These are phyloP conservation scores for Diaporthe nobilis DNA, from an alignment of 2,329 filamentous ascomycete species.

Conservation along the genomic window DNA sequence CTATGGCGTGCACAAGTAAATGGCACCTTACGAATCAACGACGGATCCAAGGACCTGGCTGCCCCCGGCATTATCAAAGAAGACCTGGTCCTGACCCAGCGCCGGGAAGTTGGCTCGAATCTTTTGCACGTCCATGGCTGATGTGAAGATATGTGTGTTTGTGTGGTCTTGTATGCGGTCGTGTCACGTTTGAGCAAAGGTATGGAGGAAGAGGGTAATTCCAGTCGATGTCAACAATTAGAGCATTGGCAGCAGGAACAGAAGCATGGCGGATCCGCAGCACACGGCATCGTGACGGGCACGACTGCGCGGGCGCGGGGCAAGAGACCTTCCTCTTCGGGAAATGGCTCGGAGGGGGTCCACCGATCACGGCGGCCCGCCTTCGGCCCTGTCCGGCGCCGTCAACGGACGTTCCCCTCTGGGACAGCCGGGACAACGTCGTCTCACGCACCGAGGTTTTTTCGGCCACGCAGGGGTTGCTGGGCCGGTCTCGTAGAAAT, in stretches of 20 bases:
- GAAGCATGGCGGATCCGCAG: background rate
- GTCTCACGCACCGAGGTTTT: background rate
- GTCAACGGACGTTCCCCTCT: background rate
- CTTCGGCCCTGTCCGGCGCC: constrained; percentile 30
- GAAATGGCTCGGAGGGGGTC: constrained; percentile 24
- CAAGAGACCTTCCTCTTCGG: constrained; percentile 29
- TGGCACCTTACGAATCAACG: constrained; percentile 70
- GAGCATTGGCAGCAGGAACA: background rate
- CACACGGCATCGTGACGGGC: constrained; percentile 19
- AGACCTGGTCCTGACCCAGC: constrained; percentile 74
- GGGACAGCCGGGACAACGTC: background rate
- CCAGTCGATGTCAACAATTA: background rate
- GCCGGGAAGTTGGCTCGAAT: constrained; percentile 77
- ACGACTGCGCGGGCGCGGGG: constrained; percentile 19
- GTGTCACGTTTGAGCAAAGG: background rate
- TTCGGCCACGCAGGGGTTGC: background rate
- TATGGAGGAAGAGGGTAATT: background rate
- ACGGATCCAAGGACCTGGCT: constrained; percentile 78
- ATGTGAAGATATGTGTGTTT: background rate
- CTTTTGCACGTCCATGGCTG: constrained; percentile 64
- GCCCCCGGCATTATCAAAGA: constrained; percentile 84
- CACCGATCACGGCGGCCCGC: constrained; percentile 33
- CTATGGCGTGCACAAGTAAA: background rate
- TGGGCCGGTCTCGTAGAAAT: background rate
- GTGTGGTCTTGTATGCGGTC: background rate